Conservation (phyloP, 1,284 basidiomycete genomes). For the Xanthoconium separans region DNA sequence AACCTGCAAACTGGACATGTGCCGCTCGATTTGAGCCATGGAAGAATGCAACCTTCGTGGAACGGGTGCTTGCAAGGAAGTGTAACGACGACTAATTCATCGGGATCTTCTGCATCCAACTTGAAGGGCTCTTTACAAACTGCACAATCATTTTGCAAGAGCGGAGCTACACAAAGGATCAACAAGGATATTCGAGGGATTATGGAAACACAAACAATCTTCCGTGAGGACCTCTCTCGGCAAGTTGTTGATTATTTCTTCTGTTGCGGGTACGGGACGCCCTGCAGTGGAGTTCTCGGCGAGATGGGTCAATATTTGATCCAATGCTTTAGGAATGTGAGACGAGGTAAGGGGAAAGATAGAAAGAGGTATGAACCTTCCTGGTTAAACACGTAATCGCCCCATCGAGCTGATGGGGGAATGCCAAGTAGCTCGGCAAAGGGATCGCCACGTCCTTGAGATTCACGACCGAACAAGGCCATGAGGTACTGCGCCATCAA, state of each 20-base stretch:
- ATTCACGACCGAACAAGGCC: constrained; percentile 49
- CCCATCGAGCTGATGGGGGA: constrained; percentile 50
- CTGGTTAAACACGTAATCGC: constrained; percentile 82
- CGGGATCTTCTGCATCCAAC: constrained; percentile 63
- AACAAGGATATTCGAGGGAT: constrained; percentile 1
- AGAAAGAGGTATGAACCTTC: constrained; percentile 50
- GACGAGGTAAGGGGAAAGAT: constrained; percentile 3
- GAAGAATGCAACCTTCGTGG: constrained; percentile 77
- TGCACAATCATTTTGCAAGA: constrained; percentile 69
- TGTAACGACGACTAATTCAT: constrained; percentile 66
- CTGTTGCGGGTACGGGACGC: constrained; percentile 71
- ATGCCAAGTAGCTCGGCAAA: constrained; percentile 37
- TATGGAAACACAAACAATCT: constrained; percentile 48
- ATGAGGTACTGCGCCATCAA: constrained; percentile 73
- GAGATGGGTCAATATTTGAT: constrained; percentile 74
- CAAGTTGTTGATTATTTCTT: constrained; percentile 64
- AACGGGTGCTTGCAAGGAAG: constrained; percentile 81
- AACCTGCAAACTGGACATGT: constrained; percentile 86
- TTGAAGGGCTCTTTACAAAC: constrained; percentile 79
- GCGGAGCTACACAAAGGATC: constrained; percentile 40
- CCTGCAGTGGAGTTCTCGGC: constrained; percentile 70
- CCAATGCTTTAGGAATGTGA: constrained; percentile 52
- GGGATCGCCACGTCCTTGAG: constrained; percentile 39
- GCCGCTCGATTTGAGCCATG: constrained; percentile 80
- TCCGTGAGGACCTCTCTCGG: constrained; percentile 60